Percentiles rank a stretch among this genome's conserved stretches.
These are phyloP conservation scores for Aspergillus novoparasiticus DNA, from an alignment of 2,329 filamentous ascomycete genomes.

Conservation along the genomic window DNA sequence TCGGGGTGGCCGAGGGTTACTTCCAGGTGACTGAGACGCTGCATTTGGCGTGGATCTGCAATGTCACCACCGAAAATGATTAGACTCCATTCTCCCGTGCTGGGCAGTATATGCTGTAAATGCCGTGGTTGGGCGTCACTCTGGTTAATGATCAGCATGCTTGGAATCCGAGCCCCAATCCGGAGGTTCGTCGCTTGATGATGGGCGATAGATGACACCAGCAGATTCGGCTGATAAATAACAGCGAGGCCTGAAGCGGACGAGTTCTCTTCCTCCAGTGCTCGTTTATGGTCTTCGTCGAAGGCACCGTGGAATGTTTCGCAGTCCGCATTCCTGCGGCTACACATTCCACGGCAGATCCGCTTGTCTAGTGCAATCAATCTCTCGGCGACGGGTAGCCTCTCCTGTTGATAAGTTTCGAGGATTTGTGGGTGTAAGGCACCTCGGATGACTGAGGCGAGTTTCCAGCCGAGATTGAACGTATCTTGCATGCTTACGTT, in stretches of 20 bases:
- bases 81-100: slow-evolving; percentile 26
- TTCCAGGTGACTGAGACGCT: slow-evolving; percentile 45
- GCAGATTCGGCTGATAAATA: slow-evolving; percentile 2
- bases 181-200: neutral
- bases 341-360: slow-evolving; percentile 8
- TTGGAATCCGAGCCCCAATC: slow-evolving; percentile 7
- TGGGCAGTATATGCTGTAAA: slow-evolving; percentile 11
- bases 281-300: slow-evolving; percentile 5
- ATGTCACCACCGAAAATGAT: slow-evolving; percentile 63
- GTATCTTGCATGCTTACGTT: slow-evolving; percentile 51
- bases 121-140: slow-evolving; percentile 10
- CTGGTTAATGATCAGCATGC: slow-evolving; percentile 8
- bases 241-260: slow-evolving; percentile 5
- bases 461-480: slow-evolving; percentile 62
- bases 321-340: neutral
- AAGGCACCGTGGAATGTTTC: neutral
- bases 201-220: neutral
- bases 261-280: slow-evolving; percentile 6
- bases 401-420: slow-evolving; percentile 55
- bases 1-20: neutral
- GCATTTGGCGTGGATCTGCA: slow-evolving; percentile 1
- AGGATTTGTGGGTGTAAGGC: slow-evolving; percentile 45
- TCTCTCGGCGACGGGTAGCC: slow-evolving; percentile 64
- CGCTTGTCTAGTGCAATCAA: slow-evolving; percentile 65
- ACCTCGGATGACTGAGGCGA: slow-evolving; percentile 52